Conservation (phyloP, 331 rosid species). For the Cydonia oblonga region DNA sequence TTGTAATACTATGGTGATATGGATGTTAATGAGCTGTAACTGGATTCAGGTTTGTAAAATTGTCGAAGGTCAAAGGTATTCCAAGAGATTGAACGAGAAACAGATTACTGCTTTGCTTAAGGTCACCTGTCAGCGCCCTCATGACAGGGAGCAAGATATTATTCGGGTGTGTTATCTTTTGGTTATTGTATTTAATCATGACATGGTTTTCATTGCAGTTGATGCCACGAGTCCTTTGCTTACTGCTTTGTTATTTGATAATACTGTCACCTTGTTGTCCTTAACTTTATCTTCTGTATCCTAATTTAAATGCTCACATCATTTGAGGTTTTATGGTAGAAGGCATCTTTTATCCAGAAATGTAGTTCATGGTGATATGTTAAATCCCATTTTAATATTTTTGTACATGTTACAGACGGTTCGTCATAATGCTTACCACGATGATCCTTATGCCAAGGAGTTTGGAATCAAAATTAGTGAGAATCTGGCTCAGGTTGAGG, state of each 20-base stretch:
- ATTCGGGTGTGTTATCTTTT: conserved; percentile 42
- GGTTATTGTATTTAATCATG: neutral
- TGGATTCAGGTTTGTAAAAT: conserved; percentile 81
- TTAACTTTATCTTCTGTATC: neutral
- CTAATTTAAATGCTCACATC: neutral
- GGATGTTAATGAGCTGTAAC: conserved; percentile 6
- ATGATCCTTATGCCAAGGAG: conserved; percentile 83
- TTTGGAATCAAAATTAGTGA: conserved; percentile 87
- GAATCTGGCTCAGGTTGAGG: conserved; percentile 89
- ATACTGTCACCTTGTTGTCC: neutral
- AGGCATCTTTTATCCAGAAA: neutral
- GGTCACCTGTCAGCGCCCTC: conserved; percentile 93
- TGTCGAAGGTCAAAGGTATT: conserved; percentile 88
- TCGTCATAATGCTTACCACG: conserved; percentile 65
- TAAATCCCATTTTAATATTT: neutral
- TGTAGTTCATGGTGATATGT: neutral
- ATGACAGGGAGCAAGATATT: conserved; percentile 72
- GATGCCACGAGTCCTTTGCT: neutral
- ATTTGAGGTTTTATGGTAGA: neutral
- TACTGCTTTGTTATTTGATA: neutral
- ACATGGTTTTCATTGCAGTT: too few relatives aligned
- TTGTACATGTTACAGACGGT: conserved; percentile 46
- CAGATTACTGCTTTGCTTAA: conserved; percentile 83
- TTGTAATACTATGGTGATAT: neutral
- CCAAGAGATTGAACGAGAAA: conserved; percentile 69